phyloP scores from a whole-genome alignment of 2,329 filamentous ascomycete genomes.

The Xylariales sp. region DNA sequence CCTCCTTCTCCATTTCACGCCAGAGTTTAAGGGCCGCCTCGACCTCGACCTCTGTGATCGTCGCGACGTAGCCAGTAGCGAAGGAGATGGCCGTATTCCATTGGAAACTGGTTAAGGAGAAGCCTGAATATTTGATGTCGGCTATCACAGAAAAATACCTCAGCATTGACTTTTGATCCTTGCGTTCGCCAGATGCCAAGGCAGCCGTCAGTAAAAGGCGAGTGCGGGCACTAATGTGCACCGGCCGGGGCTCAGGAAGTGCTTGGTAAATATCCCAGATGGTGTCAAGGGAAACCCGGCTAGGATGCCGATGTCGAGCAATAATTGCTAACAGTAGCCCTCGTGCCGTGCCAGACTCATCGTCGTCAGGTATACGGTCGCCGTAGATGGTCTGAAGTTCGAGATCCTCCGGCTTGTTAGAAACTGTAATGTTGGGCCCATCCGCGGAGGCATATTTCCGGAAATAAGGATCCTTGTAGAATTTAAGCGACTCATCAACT shows the following conservation, averaged over 20 bases:
- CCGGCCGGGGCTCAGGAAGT: slow-evolving; percentile 65
- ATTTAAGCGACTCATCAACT: slow-evolving; percentile 65
- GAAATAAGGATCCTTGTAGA: slow-evolving; percentile 64
- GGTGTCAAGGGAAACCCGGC: slow-evolving; percentile 54
- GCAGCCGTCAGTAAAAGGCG: slow-evolving; percentile 75
- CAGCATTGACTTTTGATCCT: slow-evolving; percentile 73
- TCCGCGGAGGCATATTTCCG: slow-evolving; percentile 65
- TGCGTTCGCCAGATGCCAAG: slow-evolving; percentile 72
- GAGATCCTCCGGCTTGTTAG: slow-evolving; percentile 62
- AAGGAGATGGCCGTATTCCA: slow-evolving; percentile 90
- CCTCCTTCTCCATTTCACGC: slow-evolving; percentile 87
- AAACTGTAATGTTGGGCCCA: slow-evolving; percentile 61
- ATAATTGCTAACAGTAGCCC: slow-evolving; percentile 57
- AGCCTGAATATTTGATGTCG: slow-evolving; percentile 80
- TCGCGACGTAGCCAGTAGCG: slow-evolving; percentile 76
- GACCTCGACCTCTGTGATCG: slow-evolving; percentile 68
- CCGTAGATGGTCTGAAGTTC: slow-evolving; percentile 59
- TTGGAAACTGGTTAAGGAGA: slow-evolving; percentile 74
- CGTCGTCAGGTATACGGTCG: slow-evolving; percentile 51
- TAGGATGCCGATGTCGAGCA: slow-evolving; percentile 56
- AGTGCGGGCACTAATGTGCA: slow-evolving; percentile 60
- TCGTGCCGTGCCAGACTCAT: slow-evolving; percentile 52
- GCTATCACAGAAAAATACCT: slow-evolving; percentile 86
- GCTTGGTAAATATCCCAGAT: slow-evolving; percentile 63
- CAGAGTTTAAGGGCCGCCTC: slow-evolving; percentile 80